Evolutionary conservation across 139 green algal species (phyloP).

Genomic region (Coccomyxa sp.): DNA sequence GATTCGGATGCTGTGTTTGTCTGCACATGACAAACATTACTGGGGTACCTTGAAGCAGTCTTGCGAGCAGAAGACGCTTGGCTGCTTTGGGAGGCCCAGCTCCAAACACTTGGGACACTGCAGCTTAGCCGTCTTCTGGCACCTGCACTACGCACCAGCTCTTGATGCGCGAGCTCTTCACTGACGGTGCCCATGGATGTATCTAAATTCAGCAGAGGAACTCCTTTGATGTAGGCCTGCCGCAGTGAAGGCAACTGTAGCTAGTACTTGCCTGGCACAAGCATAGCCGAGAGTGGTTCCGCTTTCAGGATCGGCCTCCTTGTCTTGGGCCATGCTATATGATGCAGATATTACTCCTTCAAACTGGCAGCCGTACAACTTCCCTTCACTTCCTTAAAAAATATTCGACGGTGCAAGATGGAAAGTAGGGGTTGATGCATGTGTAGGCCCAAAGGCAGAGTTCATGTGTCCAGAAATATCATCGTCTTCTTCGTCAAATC

Average conservation of each 20-base stretch:
- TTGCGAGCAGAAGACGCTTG: constrained; percentile 85
- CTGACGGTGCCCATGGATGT: neutral
- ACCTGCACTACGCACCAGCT: constrained; percentile 42
- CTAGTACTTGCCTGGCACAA: neutral
- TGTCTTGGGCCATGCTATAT: neutral
- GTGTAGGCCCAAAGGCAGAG: too few relatives aligned
- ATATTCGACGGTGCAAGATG: too few relatives aligned
- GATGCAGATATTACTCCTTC: too few relatives aligned
- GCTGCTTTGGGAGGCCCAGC: constrained; percentile 63
- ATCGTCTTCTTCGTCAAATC: too few relatives aligned
- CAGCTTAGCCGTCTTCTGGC: constrained; percentile 72
- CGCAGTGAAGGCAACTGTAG: too few relatives aligned
- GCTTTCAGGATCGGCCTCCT: neutral
- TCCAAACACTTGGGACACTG: constrained; percentile 91
- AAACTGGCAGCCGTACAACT: too few relatives aligned
- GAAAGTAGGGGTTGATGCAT: too few relatives aligned
- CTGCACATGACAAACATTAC: neutral
- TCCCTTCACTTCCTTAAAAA: too few relatives aligned
- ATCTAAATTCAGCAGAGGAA: neutral
- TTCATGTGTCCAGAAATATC: too few relatives aligned
- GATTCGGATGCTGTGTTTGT: too few relatives aligned
- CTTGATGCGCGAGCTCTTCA: too few relatives aligned
- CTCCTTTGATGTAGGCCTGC: neutral
- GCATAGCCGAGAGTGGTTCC: neutral
- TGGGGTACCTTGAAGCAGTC: constrained; percentile 90